Evolutionary conservation across 768 basidiomycete genomes (phyloP).

Genomic region (Rhodotorula toruloides): DNA sequence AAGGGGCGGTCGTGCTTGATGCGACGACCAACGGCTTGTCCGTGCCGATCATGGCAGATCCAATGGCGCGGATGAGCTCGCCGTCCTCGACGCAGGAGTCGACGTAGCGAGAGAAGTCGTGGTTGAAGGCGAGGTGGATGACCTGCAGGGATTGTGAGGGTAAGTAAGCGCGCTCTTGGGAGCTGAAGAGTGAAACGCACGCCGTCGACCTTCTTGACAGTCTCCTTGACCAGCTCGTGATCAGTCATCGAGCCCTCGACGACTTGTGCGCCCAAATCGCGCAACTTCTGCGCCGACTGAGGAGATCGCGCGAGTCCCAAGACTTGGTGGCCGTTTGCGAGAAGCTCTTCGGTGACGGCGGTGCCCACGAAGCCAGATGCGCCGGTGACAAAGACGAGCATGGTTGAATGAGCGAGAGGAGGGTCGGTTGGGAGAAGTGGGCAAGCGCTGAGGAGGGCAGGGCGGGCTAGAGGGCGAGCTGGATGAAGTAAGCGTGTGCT

Average conservation of each 20-base stretch:
- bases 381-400: conserved; percentile 44
- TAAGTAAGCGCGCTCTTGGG: no score
- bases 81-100: conserved; percentile 5
- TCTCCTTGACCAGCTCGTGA: conserved; percentile 23
- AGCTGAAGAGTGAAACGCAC: no score
- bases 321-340: conserved; percentile 6
- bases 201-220: conserved; percentile 18
- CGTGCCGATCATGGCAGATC: neutral
- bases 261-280: neutral
- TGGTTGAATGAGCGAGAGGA: conserved; percentile 1
- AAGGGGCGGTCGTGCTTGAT: neutral
- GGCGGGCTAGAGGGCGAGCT: no score
- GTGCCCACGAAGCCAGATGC: conserved; percentile 36
- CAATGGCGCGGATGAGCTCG: neutral
- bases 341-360: conserved; percentile 3
- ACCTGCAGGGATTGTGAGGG: neutral
- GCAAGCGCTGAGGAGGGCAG: no score
- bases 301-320: conserved; percentile 26
- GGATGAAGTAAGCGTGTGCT: no score
- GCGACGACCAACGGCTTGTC: conserved; percentile 11
- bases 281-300: conserved; percentile 24
- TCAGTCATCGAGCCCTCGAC: conserved; percentile 39
- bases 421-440: no score
- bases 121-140: conserved; percentile 24
- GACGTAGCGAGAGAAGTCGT: conserved; percentile 1